phyloP scores from a whole-genome alignment of 441 rosid genomes.

The Erysimum pusillum region DNA sequence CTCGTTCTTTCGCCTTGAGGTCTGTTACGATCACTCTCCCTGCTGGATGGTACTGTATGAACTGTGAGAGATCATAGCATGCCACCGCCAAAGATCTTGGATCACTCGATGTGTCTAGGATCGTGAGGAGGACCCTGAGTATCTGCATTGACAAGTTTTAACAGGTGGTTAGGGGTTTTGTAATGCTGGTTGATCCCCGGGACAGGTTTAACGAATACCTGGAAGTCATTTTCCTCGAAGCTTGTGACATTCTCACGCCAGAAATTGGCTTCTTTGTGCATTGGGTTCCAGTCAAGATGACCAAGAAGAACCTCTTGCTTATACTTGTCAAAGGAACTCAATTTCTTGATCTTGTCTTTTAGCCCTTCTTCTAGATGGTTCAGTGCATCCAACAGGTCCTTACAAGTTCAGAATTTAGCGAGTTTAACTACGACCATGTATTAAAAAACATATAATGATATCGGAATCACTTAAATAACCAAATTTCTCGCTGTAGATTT shows the following conservation, averaged over 20 bases:
- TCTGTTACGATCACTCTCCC: conserved; percentile 89
- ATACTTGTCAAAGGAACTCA: conserved; percentile 96
- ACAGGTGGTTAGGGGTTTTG: conserved; percentile 22
- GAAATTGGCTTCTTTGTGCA: conserved; percentile 94
- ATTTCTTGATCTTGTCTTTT: conserved; percentile 75
- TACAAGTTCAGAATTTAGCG: conserved; percentile 28
- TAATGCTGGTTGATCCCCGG: too few species aligned
- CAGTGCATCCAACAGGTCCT: conserved; percentile 94
- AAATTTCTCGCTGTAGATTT: too few species aligned
- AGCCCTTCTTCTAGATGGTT: conserved; percentile 90
- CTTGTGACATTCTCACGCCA: conserved; percentile 92
- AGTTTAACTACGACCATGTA: conserved; percentile 6
- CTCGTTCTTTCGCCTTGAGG: conserved; percentile 96
- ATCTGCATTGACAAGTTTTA: conserved; percentile 59
- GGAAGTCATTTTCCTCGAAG: conserved; percentile 98
- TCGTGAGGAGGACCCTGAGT: conserved; percentile 90
- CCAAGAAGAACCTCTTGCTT: conserved; percentile 99
- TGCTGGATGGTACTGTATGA: conserved; percentile 92
- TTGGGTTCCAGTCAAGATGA: conserved; percentile 97
- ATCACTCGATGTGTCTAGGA: conserved; percentile 88
- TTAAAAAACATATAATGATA: conserved; percentile 2
- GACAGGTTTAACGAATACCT: conserved; percentile 59
- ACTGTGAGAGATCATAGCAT: conserved; percentile 96
- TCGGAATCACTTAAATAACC: neutral
- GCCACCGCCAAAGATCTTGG: conserved; percentile 86